Percentiles rank a stretch among this genome's conserved stretches.
Evolutionary conservation across 495 filamentous ascomycete species (phyloP).

Genomic region (Beverwykella pulmonaria): DNA sequence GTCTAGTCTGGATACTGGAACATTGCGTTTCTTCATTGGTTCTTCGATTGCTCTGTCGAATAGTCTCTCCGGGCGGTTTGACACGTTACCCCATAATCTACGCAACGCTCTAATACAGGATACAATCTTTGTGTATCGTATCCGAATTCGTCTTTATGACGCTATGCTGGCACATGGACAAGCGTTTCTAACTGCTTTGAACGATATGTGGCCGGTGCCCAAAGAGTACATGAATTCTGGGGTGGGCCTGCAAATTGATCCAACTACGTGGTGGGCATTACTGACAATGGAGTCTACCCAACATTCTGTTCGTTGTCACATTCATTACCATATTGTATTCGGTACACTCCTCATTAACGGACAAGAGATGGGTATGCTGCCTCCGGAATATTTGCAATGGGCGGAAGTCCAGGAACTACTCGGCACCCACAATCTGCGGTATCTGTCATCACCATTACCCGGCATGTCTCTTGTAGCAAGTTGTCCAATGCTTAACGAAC

Average conservation of each 20-base stretch:
- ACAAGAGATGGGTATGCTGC: constrained; percentile 53
- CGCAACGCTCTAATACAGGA: constrained; percentile 52
- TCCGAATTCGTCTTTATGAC: constrained; percentile 43
- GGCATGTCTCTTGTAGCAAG: constrained; percentile 52
- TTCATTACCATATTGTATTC: constrained; percentile 53
- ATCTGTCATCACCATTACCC: constrained; percentile 49
- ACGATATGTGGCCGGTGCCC: constrained; percentile 38
- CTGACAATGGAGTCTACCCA: constrained; percentile 33
- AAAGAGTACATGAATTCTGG: constrained; percentile 7
- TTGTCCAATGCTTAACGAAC: constrained; percentile 27
- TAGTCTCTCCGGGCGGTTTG: constrained; percentile 44
- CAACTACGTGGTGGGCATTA: constrained; percentile 41
- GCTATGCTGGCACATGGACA: constrained; percentile 8
- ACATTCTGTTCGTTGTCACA: constrained; percentile 27
- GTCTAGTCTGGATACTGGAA: constrained; percentile 15
- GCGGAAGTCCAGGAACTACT: constrained; percentile 52
- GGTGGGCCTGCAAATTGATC: constrained; percentile 1
- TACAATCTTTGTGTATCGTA: constrained; percentile 49
- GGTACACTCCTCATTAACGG: constrained; percentile 56
- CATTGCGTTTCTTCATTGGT: constrained; percentile 43
- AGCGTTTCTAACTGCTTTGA: constrained; percentile 8
- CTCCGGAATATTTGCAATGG: constrained; percentile 47
- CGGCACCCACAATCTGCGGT: constrained; percentile 51
- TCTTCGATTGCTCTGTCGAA: constrained; percentile 51
- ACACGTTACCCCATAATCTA: constrained; percentile 37